A percentile compares a stretch with the other conserved stretches of the same genome.
phyloP scores from a whole-genome alignment of 192 early-diverging fungal genomes.

The Coemansia aciculifera region DNA sequence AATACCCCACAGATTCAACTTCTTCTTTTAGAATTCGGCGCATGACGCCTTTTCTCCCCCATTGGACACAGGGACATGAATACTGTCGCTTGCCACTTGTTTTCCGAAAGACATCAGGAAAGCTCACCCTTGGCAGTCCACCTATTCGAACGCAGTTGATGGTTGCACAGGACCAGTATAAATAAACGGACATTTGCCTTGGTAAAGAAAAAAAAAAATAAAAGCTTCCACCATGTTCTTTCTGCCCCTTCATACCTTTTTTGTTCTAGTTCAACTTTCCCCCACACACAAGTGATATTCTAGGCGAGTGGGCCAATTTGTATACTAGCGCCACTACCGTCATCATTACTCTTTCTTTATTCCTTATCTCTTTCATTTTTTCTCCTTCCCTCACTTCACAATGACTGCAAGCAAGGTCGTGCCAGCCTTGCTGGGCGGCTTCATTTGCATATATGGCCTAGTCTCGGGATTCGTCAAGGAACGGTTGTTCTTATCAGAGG shows the following conservation, averaged over 20 bases:
- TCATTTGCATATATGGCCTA: constrained; percentile 73
- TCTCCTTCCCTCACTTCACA: background rate
- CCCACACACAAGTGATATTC: background rate
- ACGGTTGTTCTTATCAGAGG: constrained; percentile 69
- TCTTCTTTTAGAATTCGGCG: constrained; percentile 4
- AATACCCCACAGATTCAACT: background rate
- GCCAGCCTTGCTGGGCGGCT: constrained; percentile 70
- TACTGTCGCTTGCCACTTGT: background rate
- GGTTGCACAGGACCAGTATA: background rate
- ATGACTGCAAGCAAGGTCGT: constrained; percentile 43
- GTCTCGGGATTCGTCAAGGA: constrained; percentile 72
- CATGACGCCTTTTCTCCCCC: background rate
- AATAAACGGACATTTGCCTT: background rate
- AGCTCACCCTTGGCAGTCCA: background rate
- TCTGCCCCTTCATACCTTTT: background rate
- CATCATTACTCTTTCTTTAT: constrained; percentile 3
- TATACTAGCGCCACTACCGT: constrained; percentile 7
- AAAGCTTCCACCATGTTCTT: background rate
- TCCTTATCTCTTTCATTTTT: constrained; percentile 3
- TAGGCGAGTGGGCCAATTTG: background rate
- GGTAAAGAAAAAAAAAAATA: background rate
- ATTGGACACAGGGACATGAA: background rate
- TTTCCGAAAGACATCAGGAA: background rate
- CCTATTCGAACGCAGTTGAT: background rate
- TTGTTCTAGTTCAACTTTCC: background rate